Evolutionary conservation across 257 asterid genomes (phyloP).

Genomic region (Fraxinus excelsior): DNA sequence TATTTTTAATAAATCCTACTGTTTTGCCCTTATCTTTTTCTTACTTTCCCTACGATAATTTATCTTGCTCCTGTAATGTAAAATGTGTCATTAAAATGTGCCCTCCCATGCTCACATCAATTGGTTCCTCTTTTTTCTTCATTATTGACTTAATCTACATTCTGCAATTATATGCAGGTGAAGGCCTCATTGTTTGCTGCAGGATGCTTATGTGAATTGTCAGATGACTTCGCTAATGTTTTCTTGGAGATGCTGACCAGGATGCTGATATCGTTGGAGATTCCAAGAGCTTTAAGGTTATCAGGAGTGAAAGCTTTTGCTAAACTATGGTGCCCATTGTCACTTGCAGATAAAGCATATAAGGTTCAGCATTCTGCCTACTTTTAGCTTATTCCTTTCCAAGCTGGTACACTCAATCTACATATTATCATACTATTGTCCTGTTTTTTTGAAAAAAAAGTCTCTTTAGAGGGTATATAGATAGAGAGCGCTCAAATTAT

Average conservation of each 20-base stretch:
- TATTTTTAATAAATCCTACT: neutral
- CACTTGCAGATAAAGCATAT: conserved; percentile 67
- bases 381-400: conserved; percentile 9
- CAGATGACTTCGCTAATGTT: conserved; percentile 74
- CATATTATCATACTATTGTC: conserved; percentile 10
- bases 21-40: neutral
- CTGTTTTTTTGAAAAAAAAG: neutral
- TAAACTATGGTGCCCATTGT: conserved; percentile 54
- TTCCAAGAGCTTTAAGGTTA: conserved; percentile 54
- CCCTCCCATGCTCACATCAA: neutral
- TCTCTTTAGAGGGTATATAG: conserved; percentile 11
- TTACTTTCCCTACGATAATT: neutral
- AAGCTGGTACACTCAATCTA: conserved; percentile 5
- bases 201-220: conserved; percentile 66
- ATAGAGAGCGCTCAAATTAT: conserved; percentile 19
- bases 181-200: conserved; percentile 86
- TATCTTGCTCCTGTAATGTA: neutral
- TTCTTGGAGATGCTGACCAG: conserved; percentile 69
- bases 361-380: conserved; percentile 57
- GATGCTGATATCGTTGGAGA: conserved; percentile 45
- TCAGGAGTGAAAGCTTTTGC: conserved; percentile 64
- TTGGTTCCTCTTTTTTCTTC: conserved; percentile 16
- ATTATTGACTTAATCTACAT: neutral
- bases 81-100: neutral
- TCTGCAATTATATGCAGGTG: conserved; percentile 46